Evolutionary conservation across 805 yeast species (phyloP), one percentile per base, ranked within the genome.

Genomic region (Schwanniomyces pseudopolymorphus): DNA sequence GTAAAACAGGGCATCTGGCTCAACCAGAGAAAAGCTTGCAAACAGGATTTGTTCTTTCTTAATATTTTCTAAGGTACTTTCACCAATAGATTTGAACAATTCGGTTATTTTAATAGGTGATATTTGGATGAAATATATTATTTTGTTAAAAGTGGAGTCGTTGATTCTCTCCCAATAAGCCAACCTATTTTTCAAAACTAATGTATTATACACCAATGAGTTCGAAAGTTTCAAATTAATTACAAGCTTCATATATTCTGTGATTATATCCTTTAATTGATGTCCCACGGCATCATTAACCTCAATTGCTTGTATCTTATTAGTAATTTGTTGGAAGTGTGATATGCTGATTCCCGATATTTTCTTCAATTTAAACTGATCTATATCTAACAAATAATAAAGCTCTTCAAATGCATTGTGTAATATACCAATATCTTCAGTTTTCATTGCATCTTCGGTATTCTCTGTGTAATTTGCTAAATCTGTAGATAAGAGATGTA

Each of bases 81-180:
- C 33, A 27, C 43, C 40, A 14, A 56, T 44, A 19, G 40, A 40
- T 20, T 22, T 37, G n/a, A 44, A 47, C 21, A 60, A 56, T n/a
- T 49, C 46, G 42, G 50, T 59, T 5, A 60, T 13, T 33, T 58
- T 59, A n/a, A 53, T 36, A 1, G 78, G 78, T 8, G 59, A 45
- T 5, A 65, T 60, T 45, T 72, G 77, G 1, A 71, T 47, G 8
- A 66, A 65, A 51, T 67, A 72, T 10, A 65, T 39, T 21, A 58
- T 22, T 48, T 69, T 70, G 37, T 54, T 49, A 39, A 53, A 43
- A 7, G 55, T 38, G 5, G 72, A 66, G 26, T 52, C 45, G 26
- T 53, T 53, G 33, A 72, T 41, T 10, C 53, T 56, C 10, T 58
- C 54, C 77, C 77, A 72, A 50, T 71, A 72, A 4, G 58, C 54